These are phyloP conservation scores for Hemisphaericaspora subhashii DNA, from an alignment of 1,139 yeast species.

Conservation along the genomic window DNA sequence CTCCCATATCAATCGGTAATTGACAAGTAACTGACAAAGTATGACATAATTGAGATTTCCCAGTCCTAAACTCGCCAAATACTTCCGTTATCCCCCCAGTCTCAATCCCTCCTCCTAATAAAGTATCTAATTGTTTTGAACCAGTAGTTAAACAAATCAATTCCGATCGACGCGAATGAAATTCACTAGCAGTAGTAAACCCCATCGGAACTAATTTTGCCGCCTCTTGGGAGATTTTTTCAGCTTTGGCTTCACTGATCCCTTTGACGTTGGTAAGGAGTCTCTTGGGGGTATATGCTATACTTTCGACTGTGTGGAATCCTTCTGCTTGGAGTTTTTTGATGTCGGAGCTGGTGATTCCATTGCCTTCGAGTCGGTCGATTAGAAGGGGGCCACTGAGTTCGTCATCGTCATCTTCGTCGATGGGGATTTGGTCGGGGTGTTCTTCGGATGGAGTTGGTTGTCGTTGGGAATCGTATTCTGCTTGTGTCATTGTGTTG, in stretches of 20 bases:
- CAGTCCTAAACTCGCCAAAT: conserved; percentile 97
- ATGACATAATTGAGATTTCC: conserved; percentile 95
- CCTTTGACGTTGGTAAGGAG: conserved; percentile 79
- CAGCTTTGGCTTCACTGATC: conserved; percentile 95
- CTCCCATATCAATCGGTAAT: conserved; percentile 95
- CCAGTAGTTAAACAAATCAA: conserved; percentile 94
- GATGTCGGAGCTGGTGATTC: conserved; percentile 78
- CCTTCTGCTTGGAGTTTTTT: conserved; percentile 82
- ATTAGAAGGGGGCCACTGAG: conserved; percentile 45
- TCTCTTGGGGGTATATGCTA: conserved; percentile 87
- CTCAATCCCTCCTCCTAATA: conserved; percentile 95
- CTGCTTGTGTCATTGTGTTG: conserved; percentile 2
- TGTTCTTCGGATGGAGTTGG: neutral
- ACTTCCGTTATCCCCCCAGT: conserved; percentile 97
- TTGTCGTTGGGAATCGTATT: neutral
- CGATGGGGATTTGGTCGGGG: neutral
- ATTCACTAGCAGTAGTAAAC: conserved; percentile 95
- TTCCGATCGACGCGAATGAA: conserved; percentile 86
- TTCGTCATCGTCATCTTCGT: conserved; percentile 36
- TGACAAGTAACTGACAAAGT: conserved; percentile 97
- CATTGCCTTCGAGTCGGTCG: conserved; percentile 70
- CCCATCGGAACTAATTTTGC: conserved; percentile 92
- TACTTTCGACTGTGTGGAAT: conserved; percentile 83
- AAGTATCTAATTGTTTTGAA: conserved; percentile 87
- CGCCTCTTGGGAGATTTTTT: conserved; percentile 77